Evolutionary conservation across 208 protist species (phyloP).

Genomic region (Trypanosoma platydactyli): DNA sequence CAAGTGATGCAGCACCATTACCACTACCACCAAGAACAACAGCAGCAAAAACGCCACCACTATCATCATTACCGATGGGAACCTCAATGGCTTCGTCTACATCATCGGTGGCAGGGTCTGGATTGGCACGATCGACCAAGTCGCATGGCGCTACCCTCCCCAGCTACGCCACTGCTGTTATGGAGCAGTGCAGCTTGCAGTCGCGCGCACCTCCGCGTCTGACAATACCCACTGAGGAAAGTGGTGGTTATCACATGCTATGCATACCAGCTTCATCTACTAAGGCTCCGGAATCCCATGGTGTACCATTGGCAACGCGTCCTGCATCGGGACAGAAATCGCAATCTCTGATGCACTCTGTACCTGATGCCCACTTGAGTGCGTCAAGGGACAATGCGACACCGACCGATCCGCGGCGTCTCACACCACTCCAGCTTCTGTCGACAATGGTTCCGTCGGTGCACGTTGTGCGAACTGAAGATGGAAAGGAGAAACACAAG

Average conservation of each 20-base stretch:
- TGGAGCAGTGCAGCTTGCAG: slow-evolving; percentile 9
- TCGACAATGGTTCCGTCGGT: slow-evolving; percentile 70
- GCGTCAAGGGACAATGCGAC: neutral
- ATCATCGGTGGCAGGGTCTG: slow-evolving; percentile 9
- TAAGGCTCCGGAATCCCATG: neutral
- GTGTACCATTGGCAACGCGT: neutral
- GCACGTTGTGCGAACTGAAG: slow-evolving; percentile 46
- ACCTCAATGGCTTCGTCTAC: neutral
- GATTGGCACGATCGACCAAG: slow-evolving; percentile 4
- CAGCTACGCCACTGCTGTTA: slow-evolving; percentile 24
- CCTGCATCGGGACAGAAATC: neutral
- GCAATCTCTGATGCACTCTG: neutral
- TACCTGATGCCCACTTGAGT: neutral
- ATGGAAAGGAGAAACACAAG: slow-evolving; percentile 12
- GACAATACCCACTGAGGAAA: neutral
- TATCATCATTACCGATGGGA: neutral
- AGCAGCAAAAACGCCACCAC: neutral
- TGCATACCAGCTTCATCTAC: neutral
- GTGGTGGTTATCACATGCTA: neutral
- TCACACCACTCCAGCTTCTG: slow-evolving; percentile 37
- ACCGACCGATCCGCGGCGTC: neutral
- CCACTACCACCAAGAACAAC: neutral
- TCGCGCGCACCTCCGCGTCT: neutral
- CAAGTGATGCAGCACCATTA: neutral
- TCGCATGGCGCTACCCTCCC: slow-evolving; percentile 1